Percentiles rank a stretch among this genome's conserved stretches.
These are phyloP conservation scores for Paecilomyces fulvus DNA, from an alignment of 2,329 filamentous ascomycete species.

Conservation along the genomic window DNA sequence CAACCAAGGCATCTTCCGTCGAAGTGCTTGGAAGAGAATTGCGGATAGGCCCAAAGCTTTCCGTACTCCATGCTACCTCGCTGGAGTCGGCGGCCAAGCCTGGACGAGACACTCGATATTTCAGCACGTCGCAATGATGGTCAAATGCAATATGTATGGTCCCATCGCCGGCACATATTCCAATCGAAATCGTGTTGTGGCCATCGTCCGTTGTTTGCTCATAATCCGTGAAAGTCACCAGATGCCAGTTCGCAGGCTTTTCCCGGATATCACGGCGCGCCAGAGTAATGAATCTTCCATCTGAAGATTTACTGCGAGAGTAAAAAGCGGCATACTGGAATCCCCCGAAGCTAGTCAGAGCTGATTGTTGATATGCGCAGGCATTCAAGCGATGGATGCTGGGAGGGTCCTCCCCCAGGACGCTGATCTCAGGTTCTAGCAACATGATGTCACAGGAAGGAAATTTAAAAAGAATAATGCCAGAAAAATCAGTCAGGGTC, in stretches of 20 bases:
- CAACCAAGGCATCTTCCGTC: neutral
- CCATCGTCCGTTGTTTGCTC: slow-evolving; percentile 43
- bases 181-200: slow-evolving; percentile 47
- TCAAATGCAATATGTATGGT: slow-evolving; percentile 48
- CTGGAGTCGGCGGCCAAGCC: slow-evolving; percentile 11
- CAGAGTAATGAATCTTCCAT: neutral
- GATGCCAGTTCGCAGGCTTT: slow-evolving; percentile 31
- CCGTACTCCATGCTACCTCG: neutral
- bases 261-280: neutral
- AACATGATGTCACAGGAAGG: neutral
- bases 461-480: neutral
- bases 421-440: neutral
- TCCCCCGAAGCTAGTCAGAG: neutral
- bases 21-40: neutral
- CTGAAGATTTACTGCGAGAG: neutral
- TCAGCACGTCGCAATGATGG: slow-evolving; percentile 39
- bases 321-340: neutral
- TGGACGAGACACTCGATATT: slow-evolving; percentile 6
- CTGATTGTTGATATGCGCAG: neutral
- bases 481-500: neutral
- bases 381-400: neutral
- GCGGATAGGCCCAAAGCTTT: neutral
- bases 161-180: slow-evolving; percentile 42
- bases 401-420: neutral
- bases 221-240: slow-evolving; percentile 42